Evolutionary conservation across 192 early-diverging fungal genomes (phyloP), one percentile per base, ranked within the genome.

Genomic region (Oehlia diaphana): DNA sequence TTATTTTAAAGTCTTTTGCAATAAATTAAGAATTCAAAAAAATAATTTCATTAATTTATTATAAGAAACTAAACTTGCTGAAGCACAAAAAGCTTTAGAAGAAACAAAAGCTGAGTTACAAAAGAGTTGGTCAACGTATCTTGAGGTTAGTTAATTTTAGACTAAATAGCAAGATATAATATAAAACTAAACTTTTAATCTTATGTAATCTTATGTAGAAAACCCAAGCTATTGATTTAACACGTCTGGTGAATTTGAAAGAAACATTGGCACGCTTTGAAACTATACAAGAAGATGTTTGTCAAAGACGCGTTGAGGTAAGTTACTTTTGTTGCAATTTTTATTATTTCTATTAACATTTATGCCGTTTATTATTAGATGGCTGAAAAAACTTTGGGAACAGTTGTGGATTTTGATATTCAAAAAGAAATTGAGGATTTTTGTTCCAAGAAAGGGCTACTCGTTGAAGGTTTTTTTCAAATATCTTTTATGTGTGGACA

Each of bases 211-310:
- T 70, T 70, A 62, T 67, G 23, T 80, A 86, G 85, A 83, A 81
- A 81, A 83, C 76, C 53, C 82, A 86, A 81, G 37, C 61, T 31
- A 62, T 86, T 33, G 85, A 86, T 78, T 77, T 83, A 50, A 67
- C 28, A 7, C 82, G 85, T 47, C 77, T 79, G 2, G 79, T 80
- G 10, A 74, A 86, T 77, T 39, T 86, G 61, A 83, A 86, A 77
- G 81, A 82, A 31, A 77, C 53, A 8, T 65, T 86, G 0, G 42
- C 65, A 13, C 67, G 72, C 23, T 86, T 86, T 64, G 85, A 86
- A 68, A 74, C 82, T 6, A 77, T 82, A 6, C 85, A 86, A 53
- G 80, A 65, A 37, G 85, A 86, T 66, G 75, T 70, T 23, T 81
- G 49, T 39, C 72, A 82, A 58, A 81, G 79, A 71, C 70, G 82